Percentiles rank a stretch among this genome's conserved stretches.
These are phyloP conservation scores for Coffea humblotiana DNA, from an alignment of 305 asterid genomes.

Conservation along the genomic window DNA sequence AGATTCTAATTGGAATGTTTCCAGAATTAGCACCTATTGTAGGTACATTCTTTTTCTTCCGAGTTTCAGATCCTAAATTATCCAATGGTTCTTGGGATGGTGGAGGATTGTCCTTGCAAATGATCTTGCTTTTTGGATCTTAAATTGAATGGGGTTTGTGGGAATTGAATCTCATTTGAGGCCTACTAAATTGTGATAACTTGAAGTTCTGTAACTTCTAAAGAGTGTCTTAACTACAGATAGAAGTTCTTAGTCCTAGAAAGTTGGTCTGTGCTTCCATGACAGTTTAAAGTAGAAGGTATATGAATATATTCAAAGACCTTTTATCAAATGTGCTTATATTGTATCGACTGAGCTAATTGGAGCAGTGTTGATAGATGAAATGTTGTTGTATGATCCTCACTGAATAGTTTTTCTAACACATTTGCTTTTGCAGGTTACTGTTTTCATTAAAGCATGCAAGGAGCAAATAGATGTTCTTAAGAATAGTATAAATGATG, in stretches of 20 bases:
- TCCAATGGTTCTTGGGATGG: neutral
- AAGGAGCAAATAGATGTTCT: conserved; percentile 92
- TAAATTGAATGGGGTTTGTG: neutral
- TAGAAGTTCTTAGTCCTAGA: neutral
- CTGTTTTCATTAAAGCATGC: conserved; percentile 80
- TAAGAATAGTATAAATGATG: conserved; percentile 58
- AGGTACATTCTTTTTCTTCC: no score
- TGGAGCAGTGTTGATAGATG: neutral
- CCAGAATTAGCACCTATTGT: neutral
- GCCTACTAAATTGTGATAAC: no score
- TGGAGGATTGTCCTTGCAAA: neutral
- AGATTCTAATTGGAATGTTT: neutral
- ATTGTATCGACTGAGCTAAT: neutral
- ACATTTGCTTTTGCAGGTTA: conserved; percentile 52
- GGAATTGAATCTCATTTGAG: neutral
- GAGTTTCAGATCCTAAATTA: neutral
- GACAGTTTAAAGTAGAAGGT: neutral
- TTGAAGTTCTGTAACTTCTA: neutral
- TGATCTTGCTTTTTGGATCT: no score
- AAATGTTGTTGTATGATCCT: neutral
- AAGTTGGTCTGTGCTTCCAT: neutral
- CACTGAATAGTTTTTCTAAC: neutral
- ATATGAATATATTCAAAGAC: neutral
- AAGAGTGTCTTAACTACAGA: neutral
- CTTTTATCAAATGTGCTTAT: neutral